Evolutionary conservation across 768 basidiomycete genomes (phyloP).

Genomic region (Omphalotus guepiniiformis): DNA sequence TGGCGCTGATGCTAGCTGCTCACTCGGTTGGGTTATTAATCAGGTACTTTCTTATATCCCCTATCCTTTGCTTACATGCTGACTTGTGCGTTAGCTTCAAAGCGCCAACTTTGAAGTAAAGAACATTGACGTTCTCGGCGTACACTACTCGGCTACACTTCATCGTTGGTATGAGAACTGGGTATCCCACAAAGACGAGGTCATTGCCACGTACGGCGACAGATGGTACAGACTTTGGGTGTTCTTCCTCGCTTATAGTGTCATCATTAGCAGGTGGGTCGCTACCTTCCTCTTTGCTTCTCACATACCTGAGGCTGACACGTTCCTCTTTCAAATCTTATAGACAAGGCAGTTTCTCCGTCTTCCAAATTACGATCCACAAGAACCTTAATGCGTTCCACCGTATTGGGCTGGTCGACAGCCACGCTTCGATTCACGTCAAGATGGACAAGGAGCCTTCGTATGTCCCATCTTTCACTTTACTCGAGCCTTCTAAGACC

Average conservation of each 20-base stretch:
- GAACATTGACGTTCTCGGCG: constrained; percentile 93
- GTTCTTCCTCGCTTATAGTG: constrained; percentile 92
- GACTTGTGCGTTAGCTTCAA: constrained; percentile 58
- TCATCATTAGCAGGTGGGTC: constrained; percentile 72
- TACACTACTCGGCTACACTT: constrained; percentile 92
- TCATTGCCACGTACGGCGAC: constrained; percentile 86
- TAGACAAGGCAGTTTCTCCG: constrained; percentile 84
- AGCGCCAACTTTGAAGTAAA: constrained; percentile 94
- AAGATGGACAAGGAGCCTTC: constrained; percentile 48
- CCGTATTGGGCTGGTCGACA: constrained; percentile 79
- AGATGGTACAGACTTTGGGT: constrained; percentile 94
- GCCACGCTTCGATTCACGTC: constrained; percentile 78
- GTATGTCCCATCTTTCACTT: too few species aligned
- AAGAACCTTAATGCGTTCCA: constrained; percentile 98
- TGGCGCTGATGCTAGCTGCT: constrained; percentile 94
- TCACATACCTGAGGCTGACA: neutral
- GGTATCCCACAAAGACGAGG: constrained; percentile 88
- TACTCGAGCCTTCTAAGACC: too few species aligned
- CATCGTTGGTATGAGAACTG: constrained; percentile 97
- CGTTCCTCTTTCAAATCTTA: neutral
- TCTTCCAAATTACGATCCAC: constrained; percentile 97
- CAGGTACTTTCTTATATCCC: constrained; percentile 28
- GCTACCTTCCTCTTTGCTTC: neutral
- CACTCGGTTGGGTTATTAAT: constrained; percentile 90
- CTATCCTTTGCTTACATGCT: neutral